phyloP scores from a whole-genome alignment of 2,329 filamentous ascomycete genomes.

The Alternaria postmessia region DNA sequence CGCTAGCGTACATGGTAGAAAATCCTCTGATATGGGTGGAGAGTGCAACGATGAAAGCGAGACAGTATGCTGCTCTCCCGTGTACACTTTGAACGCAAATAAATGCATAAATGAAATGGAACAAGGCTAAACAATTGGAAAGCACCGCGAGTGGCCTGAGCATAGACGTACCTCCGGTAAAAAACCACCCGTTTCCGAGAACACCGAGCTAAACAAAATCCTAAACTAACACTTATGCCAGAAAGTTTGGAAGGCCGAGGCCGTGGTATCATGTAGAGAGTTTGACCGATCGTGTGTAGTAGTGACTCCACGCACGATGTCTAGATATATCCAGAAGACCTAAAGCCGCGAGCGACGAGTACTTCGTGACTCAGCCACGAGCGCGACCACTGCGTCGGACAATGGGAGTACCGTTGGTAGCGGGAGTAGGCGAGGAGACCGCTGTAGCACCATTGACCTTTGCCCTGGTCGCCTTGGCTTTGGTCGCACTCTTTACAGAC shows the following conservation, averaged over 20 bases:
- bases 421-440: constrained; percentile 22
- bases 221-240: background rate
- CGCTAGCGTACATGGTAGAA: background rate
- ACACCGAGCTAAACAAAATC: constrained; percentile 7
- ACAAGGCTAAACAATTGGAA: background rate
- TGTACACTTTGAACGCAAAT: background rate
- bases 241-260: background rate
- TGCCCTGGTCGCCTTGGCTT: constrained; percentile 18
- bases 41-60: background rate
- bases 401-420: constrained; percentile 21
- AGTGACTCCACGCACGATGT: background rate
- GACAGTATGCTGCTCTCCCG: background rate
- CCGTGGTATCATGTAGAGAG: constrained; percentile 5
- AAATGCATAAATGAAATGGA: background rate
- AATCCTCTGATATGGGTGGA: background rate
- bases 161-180: background rate
- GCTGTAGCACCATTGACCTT: constrained; percentile 24
- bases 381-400: constrained; percentile 33
- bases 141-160: background rate
- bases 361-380: constrained; percentile 15
- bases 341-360: background rate
- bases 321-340: background rate
- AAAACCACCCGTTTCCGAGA: constrained; percentile 2
- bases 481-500: constrained; percentile 23
- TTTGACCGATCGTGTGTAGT: background rate